Evolutionary conservation across 768 basidiomycete species (phyloP), one percentile per base, ranked within the genome.

Genomic region (Cubamyces sp.): DNA sequence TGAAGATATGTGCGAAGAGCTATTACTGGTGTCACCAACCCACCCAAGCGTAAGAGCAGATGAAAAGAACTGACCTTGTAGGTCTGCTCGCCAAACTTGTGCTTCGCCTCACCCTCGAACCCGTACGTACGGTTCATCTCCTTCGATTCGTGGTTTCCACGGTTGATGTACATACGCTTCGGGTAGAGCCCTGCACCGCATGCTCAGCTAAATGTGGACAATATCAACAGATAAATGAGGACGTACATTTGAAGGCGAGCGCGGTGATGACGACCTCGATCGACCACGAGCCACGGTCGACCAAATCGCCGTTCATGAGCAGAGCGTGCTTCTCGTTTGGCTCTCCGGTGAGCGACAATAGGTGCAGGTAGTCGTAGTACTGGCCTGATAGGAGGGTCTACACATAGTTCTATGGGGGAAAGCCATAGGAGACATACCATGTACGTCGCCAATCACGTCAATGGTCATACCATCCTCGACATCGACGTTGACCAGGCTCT

Each of bases 41-140:
- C 21, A 23, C 19, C 39, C 59, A 39, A 19, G 9, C 18, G 5
- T 9, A 2, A 6, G 14, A 4, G 28, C 23, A 48, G 12, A 50
- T 37, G 12, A 30, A 21, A 51, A 11, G 16, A 54, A 25, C 59
- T 71, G 54, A 88, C 92, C 83, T 94, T 95, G 79, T 96, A 98
- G 0, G 93, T 90, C 73, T 94, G 88, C 70, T 97, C 95, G 28
- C 95, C 95, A 67, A 96, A 94, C 74, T 99, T 98, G 70, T 96
- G 91, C 71, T 96, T 96, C 30, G 87, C 91, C 78, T 99, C 97
- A 42, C 96, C 95, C 74, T 96, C 94, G 70, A 96, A 96, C 1
- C 94, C 94, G 74, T 96, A 95, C 21, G 88, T 85, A 51, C 89
- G 79, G 75, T 99, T 99, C 97, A 99, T 98, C 48, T 98, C 95